A percentile compares a stretch with the other conserved stretches of the same genome.
Conservation (phyloP, 441 rosid genomes). For the Corymbia calophylla region DNA sequence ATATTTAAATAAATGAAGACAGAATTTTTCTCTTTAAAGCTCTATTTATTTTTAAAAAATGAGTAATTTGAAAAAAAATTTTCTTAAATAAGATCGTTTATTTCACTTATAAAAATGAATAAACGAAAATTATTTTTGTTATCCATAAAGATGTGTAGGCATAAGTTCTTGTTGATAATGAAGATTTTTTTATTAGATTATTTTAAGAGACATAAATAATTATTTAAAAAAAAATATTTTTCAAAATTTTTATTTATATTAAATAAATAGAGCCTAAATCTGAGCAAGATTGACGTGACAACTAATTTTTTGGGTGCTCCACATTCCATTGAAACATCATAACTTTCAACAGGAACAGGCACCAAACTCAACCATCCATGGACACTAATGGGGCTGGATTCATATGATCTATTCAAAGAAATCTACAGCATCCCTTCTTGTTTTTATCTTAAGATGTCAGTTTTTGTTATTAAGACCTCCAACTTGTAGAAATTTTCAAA, state of each 20-base stretch:
- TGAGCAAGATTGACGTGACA: neutral
- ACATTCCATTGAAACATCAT: neutral
- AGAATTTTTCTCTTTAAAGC: neutral
- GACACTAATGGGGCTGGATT: neutral
- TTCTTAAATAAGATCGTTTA: too few species aligned
- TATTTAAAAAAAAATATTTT: too few species aligned
- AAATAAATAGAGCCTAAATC: neutral
- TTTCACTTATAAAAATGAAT: neutral
- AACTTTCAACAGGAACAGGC: neutral
- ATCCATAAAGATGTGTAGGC: neutral
- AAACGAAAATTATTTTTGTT: too few species aligned
- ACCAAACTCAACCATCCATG: neutral
- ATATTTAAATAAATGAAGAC: neutral
- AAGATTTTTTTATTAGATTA: too few species aligned
- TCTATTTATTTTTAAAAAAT: too few species aligned
- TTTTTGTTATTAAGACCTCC: neutral
- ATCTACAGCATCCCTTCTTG: neutral
- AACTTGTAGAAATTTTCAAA: neutral
- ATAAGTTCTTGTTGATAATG: neutral
- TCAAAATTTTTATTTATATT: accelerated
- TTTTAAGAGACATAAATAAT: too few species aligned
- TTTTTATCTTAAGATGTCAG: too few species aligned
- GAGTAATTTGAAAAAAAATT: too few species aligned
- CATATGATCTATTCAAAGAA: neutral
- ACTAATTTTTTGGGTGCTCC: neutral